Evolutionary conservation across 148 eudicot genomes (phyloP).

Genomic region (Vaccinium corymbosum): DNA sequence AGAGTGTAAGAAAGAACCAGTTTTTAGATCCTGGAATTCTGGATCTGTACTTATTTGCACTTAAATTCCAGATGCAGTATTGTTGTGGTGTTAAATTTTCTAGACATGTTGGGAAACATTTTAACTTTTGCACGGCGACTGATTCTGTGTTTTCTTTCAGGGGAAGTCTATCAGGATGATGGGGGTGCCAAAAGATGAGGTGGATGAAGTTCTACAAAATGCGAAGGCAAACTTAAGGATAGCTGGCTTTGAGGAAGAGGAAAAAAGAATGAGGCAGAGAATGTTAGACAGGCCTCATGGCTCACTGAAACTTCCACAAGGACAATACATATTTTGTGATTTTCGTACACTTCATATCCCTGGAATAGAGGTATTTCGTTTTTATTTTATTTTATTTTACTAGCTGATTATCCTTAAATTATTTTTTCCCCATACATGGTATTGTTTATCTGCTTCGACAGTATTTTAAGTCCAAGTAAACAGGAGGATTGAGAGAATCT

Average conservation of each 20-base stretch:
- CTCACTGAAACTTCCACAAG: slow-evolving; percentile 70
- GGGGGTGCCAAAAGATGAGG: slow-evolving; percentile 76
- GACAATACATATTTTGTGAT: slow-evolving; percentile 71
- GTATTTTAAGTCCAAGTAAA: neutral
- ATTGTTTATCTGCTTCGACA: neutral
- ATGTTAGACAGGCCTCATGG: slow-evolving; percentile 26
- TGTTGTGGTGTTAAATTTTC: neutral
- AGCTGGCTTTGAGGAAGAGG: slow-evolving; percentile 95
- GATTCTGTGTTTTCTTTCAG: slow-evolving; percentile 29
- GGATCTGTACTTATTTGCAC: neutral
- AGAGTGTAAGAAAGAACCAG: neutral
- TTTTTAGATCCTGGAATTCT: neutral
- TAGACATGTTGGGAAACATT: neutral
- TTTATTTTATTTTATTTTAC: neutral
- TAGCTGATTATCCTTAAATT: neutral
- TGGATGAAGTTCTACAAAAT: slow-evolving; percentile 57
- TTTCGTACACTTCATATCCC: slow-evolving; percentile 84
- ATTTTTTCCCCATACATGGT: neutral
- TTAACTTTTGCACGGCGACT: neutral
- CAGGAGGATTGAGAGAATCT: neutral
- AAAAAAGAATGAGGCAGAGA: slow-evolving; percentile 66
- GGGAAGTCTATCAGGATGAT: slow-evolving; percentile 79
- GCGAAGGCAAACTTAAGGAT: slow-evolving; percentile 65
- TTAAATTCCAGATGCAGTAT: neutral
- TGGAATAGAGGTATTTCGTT: slow-evolving; percentile 55